Conservation (phyloP, 2,329 filamentous ascomycete species). For the Apiospora hydei region DNA sequence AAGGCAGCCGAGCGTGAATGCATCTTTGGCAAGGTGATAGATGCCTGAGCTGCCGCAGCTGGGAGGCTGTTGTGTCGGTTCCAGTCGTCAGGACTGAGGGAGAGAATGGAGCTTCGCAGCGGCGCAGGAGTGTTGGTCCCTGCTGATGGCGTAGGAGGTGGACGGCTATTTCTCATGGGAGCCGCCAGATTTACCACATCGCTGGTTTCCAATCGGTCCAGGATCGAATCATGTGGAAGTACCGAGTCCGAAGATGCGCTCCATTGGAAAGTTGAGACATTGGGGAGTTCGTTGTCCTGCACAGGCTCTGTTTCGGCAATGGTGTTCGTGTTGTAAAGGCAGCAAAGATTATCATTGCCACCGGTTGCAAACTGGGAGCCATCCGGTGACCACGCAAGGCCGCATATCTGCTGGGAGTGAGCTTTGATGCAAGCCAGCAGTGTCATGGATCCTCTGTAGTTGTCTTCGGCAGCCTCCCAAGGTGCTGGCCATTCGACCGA, state of each 20-base stretch:
- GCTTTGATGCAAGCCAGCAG: constrained; percentile 78
- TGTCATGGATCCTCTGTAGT: constrained; percentile 80
- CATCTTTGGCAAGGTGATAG: constrained; percentile 46
- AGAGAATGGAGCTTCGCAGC: background rate
- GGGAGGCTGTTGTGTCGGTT: constrained; percentile 15
- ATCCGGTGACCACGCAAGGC: constrained; percentile 84
- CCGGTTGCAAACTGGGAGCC: constrained; percentile 84
- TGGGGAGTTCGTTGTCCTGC: background rate
- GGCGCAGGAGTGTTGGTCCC: background rate
- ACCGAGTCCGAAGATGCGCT: background rate
- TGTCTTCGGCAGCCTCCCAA: constrained; percentile 68
- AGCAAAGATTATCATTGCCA: constrained; percentile 90
- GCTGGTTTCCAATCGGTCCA: background rate
- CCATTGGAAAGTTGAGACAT: constrained; percentile 12
- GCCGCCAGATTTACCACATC: background rate
- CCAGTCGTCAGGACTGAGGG: background rate
- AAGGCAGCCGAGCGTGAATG: constrained; percentile 65
- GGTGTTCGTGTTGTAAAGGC: constrained; percentile 75
- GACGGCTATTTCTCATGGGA: background rate
- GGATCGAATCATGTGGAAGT: background rate
- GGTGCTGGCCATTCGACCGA: constrained; percentile 81
- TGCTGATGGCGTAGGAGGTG: background rate
- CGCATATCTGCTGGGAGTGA: constrained; percentile 91
- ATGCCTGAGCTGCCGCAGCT: constrained; percentile 38
- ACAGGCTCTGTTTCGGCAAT: constrained; percentile 50